Evolutionary conservation across 2,329 filamentous ascomycete species (phyloP), one percentile per base, ranked within the genome.

Genomic region (Cercospora sp.): DNA sequence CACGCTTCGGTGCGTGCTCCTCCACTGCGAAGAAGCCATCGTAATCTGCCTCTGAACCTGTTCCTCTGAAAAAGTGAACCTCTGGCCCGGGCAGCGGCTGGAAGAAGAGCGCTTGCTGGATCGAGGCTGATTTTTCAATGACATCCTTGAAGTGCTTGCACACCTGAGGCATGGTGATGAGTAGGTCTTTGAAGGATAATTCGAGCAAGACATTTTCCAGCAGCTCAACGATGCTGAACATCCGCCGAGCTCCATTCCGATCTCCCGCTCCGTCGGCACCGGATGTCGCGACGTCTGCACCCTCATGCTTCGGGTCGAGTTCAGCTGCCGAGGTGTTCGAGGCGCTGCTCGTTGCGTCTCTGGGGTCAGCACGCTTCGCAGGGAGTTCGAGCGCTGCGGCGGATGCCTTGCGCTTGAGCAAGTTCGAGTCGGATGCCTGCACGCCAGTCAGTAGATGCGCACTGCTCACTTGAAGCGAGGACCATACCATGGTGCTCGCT

Each of bases 51-150:
- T 53, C 18, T 20, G 23, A 12, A 3, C 48, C 48, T 23, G n/a
- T 23, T 1, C 48, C 18, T 53, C 48, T 55, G 48, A 28, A 55
- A 12, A 55, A 55, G 48, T 55, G 23, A 12, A 57, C 62, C 8
- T 57, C 62, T 8, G 16, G 62, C 5, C 18, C 26, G 6, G 63
- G 63, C 4, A 65, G 30, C 2, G 63, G 63, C 55, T 36, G 20
- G 57, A 71, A 53, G 59, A 67, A 69, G 18, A 71, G 67, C 20
- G 60, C 63, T 36, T 65, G 31, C 58, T 70, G 69, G 7, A 71
- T 59, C 6, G 53, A 48, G 5, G 20, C 5, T 9, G 68, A 70
- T 3, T 40, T 36, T 3, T 61, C 62, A 9, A 72, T 33, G 26
- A 40, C 59, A n/a, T 64, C 40, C 20, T 66, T 59, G 40, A 65